Base-by-base conservation (phyloP, 768 basidiomycete genomes). In the Tricholoma bakamatsutake region DNA sequence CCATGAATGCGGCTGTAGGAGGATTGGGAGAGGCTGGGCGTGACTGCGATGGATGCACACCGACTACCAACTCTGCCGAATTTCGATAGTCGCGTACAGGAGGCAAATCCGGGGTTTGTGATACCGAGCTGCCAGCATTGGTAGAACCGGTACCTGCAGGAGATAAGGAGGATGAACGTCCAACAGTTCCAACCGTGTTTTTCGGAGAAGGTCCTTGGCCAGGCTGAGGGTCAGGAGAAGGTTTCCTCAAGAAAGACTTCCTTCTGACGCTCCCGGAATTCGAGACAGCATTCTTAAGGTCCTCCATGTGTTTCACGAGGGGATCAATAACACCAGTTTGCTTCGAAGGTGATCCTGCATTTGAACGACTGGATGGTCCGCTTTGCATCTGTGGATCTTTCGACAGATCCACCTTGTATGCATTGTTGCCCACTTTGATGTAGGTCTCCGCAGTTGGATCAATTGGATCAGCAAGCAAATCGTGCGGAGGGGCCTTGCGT, bases 21-120 rank as follows among this genome's bases (percentile, higher is more conserved):
- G 78, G 73, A 54, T 82, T 85, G 2, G 93, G 92, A 0, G 93
- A 91, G 3, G 80, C 62, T 0, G 94, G 80, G 30, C 91, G 83
- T 5, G 90, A 91, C 0, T 76, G 66, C 8, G 80, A 74, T 0
- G 92, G 93, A 60, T 88, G 87, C 0, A 76, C 68, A 15, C 91
- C 92, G n/a, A 94, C 88, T 30, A 94, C 79, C 39, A 83, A 60
- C 56, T 93, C 85, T 0, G 89, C 92, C 17, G 84, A 85, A 53
- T 82, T 82, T 50, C 84, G 79, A 62, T 90, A 93, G 67, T 93
- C 88, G 24, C 81, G 76, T 35, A 63, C 58, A 11, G 71, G 70
- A 15, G 74, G 69, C 4, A 71, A 67, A 11, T 70, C 66, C 31
- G 50, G 5, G 8, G 17, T 1, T 42, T 64, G 63, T 50, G 64